These are phyloP conservation scores for Cryptosporidium sp. DNA, from an alignment of 169 alveolate genomes.

Conservation along the genomic window DNA sequence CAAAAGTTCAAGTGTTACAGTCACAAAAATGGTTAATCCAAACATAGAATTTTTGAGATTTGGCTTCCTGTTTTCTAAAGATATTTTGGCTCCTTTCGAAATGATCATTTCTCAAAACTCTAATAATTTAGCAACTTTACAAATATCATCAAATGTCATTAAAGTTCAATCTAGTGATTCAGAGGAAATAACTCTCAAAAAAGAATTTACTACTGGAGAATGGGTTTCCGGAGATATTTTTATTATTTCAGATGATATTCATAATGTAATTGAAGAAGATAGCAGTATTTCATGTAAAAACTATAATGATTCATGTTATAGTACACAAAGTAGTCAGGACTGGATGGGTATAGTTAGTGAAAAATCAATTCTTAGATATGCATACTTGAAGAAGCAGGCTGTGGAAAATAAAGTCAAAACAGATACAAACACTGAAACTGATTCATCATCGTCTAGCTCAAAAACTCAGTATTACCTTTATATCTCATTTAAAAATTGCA, in stretches of 20 bases:
- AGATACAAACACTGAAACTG: background rate
- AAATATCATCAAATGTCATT: background rate
- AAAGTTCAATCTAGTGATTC: background rate
- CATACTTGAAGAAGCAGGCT: conserved; percentile 30
- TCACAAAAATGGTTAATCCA: background rate
- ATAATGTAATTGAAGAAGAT: conserved; percentile 1
- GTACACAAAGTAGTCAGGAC: background rate
- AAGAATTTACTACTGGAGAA: conserved; percentile 34
- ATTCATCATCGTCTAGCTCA: background rate
- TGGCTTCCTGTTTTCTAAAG: conserved; percentile 45
- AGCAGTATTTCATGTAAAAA: conserved; percentile 8
- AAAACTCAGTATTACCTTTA: conserved; percentile 13
- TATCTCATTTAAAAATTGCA: conserved; percentile 48
- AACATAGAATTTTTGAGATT: conserved; percentile 25
- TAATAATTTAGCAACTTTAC: background rate
- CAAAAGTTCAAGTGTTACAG: conserved; percentile 32
- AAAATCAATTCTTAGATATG: conserved; percentile 33
- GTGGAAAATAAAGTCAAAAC: background rate
- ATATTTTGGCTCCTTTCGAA: conserved; percentile 9
- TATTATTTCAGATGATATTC: conserved; percentile 15
- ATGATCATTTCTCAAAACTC: conserved; percentile 13
- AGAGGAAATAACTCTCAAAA: background rate
- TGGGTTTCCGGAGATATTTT: conserved; percentile 61
- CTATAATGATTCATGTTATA: conserved; percentile 20
- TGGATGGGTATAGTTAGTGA: conserved; percentile 32